phyloP scores from a whole-genome alignment of 305 asterid genomes.

The Ajuga reptans region DNA sequence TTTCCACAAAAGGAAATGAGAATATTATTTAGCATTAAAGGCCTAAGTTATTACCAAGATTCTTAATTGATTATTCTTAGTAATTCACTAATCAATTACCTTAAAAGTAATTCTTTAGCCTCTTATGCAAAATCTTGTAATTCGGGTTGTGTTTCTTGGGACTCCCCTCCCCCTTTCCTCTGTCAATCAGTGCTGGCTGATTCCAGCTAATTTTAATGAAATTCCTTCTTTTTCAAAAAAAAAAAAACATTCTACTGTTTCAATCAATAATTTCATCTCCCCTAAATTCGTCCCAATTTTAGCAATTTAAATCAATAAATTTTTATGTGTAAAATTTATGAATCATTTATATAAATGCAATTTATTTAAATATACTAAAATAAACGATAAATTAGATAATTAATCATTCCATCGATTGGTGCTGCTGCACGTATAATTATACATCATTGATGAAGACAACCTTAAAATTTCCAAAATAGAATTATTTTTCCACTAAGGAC shows the following conservation, averaged over 20 bases:
- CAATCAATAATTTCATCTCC: background rate
- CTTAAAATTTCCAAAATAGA: constrained; percentile 29
- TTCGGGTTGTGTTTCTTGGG: no score
- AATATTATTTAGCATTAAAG: constrained; percentile 28
- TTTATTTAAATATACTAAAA: background rate
- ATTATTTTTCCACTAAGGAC: constrained; percentile 10
- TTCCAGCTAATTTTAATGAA: no score
- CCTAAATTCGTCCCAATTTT: no score
- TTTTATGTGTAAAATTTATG: no score
- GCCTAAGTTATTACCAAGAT: constrained; percentile 34
- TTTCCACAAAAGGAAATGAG: constrained; percentile 20
- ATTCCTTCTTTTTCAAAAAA: no score
- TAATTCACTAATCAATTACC: constrained; percentile 15
- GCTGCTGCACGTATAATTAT: background rate
- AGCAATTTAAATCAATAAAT: no score
- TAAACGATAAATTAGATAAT: background rate
- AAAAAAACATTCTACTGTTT: no score
- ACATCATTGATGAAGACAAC: constrained; percentile 31
- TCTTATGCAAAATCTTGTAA: no score
- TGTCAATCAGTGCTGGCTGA: no score
- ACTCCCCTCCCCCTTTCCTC: no score
- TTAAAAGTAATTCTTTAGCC: no score
- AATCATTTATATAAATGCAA: background rate
- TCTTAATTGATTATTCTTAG: constrained; percentile 25
- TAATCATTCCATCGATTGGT: background rate